Conservation (phyloP, 768 basidiomycete species). For the Tricholoma furcatifolium region DNA sequence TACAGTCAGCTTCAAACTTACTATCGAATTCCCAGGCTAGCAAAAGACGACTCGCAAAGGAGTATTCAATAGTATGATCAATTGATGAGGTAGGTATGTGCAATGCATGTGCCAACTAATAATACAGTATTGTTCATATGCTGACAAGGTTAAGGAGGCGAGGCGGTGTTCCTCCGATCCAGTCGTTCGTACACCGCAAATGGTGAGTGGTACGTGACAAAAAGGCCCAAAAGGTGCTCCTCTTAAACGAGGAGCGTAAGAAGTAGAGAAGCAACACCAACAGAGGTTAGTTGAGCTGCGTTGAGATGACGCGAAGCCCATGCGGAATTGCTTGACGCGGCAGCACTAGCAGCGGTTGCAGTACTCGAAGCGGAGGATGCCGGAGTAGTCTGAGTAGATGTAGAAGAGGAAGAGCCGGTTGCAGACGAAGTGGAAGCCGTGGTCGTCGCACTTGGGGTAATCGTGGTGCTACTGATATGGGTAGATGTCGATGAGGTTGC, state of each 20-base stretch:
- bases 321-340: constrained; percentile 26
- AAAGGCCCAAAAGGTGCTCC: constrained; percentile 4
- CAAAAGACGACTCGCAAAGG: too few species aligned
- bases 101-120: constrained; percentile 7
- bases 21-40: too few species aligned
- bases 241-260: constrained; percentile 17
- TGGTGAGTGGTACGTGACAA: neutral
- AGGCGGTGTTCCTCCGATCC: constrained; percentile 1
- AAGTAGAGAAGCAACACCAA: constrained; percentile 20
- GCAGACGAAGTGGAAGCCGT: neutral
- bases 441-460: constrained; percentile 17
- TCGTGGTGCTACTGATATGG: constrained; percentile 26
- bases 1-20: too few species aligned
- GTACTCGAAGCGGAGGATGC: constrained; percentile 10
- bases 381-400: constrained; percentile 15
- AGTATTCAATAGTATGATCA: neutral
- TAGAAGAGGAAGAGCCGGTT: neutral
- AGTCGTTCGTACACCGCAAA: constrained; percentile 1
- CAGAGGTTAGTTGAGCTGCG: constrained; percentile 11
- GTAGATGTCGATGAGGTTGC: constrained; percentile 20
- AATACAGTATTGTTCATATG: constrained; percentile 12
- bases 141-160: neutral
- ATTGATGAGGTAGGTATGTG: constrained; percentile 6
- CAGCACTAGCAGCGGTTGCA: constrained; percentile 17
- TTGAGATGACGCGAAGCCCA: constrained; percentile 19